Conservation (phyloP, 345 rosid species). For the Eucalyptus decipiens region DNA sequence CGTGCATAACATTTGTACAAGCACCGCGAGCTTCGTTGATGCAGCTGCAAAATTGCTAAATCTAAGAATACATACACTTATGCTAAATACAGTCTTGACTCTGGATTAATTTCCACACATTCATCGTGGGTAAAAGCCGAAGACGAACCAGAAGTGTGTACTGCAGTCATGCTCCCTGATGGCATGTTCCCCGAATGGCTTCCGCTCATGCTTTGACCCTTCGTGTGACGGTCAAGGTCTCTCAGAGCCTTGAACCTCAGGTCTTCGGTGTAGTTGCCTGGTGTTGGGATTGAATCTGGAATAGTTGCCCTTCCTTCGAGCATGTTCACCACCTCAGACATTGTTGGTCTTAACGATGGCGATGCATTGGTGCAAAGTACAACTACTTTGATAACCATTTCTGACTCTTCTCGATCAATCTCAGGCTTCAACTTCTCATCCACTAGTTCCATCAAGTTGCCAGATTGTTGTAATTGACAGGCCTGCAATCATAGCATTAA, state of each 20-base stretch:
- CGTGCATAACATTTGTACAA: not conserved
- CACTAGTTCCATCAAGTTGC: conserved; percentile 5
- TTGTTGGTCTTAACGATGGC: conserved; percentile 10
- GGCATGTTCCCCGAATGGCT: not conserved
- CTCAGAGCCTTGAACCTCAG: conserved; percentile 7
- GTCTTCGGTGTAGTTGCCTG: conserved; percentile 5
- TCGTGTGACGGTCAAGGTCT: not conserved
- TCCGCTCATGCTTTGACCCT: not conserved
- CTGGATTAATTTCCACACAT: not conserved
- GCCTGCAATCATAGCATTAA: not conserved
- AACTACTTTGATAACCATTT: conserved; percentile 2
- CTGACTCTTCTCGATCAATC: conserved; percentile 2
- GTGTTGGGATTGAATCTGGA: conserved; percentile 8
- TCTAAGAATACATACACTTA: not conserved
- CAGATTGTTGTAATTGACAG: not conserved
- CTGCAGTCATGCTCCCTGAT: not conserved
- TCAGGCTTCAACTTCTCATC: conserved; percentile 2
- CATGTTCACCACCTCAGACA: conserved; percentile 16
- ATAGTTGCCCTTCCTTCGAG: conserved; percentile 8
- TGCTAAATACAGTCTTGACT: not conserved
- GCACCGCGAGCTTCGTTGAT: not conserved
- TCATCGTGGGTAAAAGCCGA: not conserved
- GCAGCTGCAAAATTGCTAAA: not conserved
- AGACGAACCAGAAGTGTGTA: not conserved
- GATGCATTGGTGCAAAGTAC: conserved; percentile 9